Evolutionary conservation across 2,329 filamentous ascomycete species (phyloP).

Genomic region (Aureobasidium sp.): DNA sequence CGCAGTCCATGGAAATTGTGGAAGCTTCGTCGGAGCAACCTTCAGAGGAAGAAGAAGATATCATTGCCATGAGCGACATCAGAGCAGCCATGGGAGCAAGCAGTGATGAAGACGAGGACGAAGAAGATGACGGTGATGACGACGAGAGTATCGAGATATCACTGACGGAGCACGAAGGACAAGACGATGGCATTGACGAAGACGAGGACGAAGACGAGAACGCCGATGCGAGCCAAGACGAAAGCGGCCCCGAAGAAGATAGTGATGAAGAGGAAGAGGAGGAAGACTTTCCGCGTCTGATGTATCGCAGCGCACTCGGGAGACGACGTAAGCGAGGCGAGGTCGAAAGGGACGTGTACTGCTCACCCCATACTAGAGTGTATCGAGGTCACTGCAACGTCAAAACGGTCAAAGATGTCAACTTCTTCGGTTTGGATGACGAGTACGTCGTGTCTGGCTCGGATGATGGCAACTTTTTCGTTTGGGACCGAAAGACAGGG

Average conservation of each 20-base stretch:
- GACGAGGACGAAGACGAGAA: constrained; percentile 26
- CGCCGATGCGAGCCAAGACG: neutral
- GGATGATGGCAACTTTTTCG: constrained; percentile 61
- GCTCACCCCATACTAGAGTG: constrained; percentile 48
- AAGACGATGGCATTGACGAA: constrained; percentile 18
- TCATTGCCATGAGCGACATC: constrained; percentile 12
- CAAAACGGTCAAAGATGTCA: constrained; percentile 62
- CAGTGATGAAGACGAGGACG: constrained; percentile 17
- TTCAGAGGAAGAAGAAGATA: constrained; percentile 16
- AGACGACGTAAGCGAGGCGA: constrained; percentile 41
- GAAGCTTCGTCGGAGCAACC: constrained; percentile 23
- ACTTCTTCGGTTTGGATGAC: constrained; percentile 60
- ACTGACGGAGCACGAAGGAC: neutral
- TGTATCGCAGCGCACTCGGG: constrained; percentile 45
- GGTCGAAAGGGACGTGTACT: constrained; percentile 50
- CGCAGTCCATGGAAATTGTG: constrained; percentile 33
- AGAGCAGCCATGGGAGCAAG: constrained; percentile 20
- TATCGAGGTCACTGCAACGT: constrained; percentile 62
- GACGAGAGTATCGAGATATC: neutral
- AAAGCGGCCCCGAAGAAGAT: constrained; percentile 20
- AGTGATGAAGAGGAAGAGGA: constrained; percentile 28
- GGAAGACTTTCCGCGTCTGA: constrained; percentile 31
- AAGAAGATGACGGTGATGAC: constrained; percentile 17
- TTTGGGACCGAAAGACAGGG: constrained; percentile 59
- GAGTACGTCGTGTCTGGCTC: constrained; percentile 63